Conservation (phyloP, 2,329 filamentous ascomycete genomes). For the Fonsecaea monophora region DNA sequence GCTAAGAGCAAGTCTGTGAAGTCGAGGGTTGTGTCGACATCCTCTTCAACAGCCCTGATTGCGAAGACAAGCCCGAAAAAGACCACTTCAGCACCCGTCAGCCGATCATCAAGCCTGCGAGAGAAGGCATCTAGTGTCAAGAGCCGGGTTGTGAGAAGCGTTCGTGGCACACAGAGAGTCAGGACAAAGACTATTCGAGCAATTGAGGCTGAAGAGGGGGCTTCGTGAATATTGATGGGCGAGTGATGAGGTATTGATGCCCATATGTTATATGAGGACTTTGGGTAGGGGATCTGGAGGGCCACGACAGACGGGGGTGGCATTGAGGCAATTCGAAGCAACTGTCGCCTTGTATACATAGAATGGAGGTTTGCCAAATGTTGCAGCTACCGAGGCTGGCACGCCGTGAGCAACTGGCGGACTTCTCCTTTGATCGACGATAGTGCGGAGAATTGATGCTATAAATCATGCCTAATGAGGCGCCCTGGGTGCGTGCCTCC, state of each 20-base stretch:
- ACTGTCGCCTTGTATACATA: background rate
- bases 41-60: slow-evolving; percentile 34
- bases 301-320: background rate
- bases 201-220: slow-evolving; percentile 21
- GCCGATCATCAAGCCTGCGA: slow-evolving; percentile 32
- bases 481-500: background rate
- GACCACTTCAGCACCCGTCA: slow-evolving; percentile 10
- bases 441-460: slow-evolving; percentile 13
- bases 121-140: slow-evolving; percentile 37
- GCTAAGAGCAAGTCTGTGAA: slow-evolving; percentile 30
- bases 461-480: background rate
- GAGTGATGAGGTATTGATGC: slow-evolving; percentile 3
- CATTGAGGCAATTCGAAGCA: background rate
- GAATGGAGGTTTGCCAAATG: background rate
- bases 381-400: background rate
- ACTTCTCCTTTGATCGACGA: slow-evolving; percentile 27
- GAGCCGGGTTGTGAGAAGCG: slow-evolving; percentile 35
- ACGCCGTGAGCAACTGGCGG: slow-evolving; percentile 6
- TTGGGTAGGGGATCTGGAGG: background rate
- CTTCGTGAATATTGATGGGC: slow-evolving; percentile 9
- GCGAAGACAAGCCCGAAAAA: slow-evolving; percentile 22
- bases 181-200: slow-evolving; percentile 28
- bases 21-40: slow-evolving; percentile 31
- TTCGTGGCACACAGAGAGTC: slow-evolving; percentile 31
- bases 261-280: background rate